Percentiles rank a stretch among this genome's conserved stretches.
Conservation (phyloP, 805 yeast species). For the Ogataea methanolica region DNA sequence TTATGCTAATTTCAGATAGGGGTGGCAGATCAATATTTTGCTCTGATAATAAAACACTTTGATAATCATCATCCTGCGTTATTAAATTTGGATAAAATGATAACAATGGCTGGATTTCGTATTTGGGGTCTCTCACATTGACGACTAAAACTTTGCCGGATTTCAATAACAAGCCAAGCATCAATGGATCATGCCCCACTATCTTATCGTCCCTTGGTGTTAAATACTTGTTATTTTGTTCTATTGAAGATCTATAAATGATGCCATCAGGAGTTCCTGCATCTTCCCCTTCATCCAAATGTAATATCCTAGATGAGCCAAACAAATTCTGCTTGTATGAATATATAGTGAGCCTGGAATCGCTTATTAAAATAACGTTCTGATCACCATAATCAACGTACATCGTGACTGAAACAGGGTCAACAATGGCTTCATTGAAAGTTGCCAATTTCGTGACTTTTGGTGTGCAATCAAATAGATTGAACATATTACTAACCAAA, state of each 20-base stretch:
- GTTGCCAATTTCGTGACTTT: constrained; percentile 1
- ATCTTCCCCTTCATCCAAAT: constrained; percentile 6
- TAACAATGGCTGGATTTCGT: constrained; percentile 14
- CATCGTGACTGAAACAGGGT: constrained; percentile 12
- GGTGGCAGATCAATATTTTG: constrained; percentile 23
- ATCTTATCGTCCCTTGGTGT: constrained; percentile 12
- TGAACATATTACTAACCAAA: constrained; percentile 17
- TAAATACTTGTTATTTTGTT: constrained; percentile 15
- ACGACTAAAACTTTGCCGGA: constrained; percentile 39
- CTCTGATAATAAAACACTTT: constrained; percentile 6
- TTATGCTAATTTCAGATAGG: constrained; percentile 25
- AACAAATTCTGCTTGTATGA: constrained; percentile 12
- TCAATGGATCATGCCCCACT: constrained; percentile 28
- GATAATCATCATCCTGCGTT: constrained; percentile 17
- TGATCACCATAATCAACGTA: constrained; percentile 30
- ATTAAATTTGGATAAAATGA: constrained; percentile 20
- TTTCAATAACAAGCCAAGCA: constrained; percentile 31
- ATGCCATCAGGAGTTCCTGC: background rate
- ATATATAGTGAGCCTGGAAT: constrained; percentile 15
- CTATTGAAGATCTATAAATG: constrained; percentile 22
- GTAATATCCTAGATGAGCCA: constrained; percentile 3
- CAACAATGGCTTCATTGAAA: background rate
- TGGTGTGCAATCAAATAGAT: constrained; percentile 6
- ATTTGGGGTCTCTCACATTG: constrained; percentile 34
- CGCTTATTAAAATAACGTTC: constrained; percentile 19